Evolutionary conservation across 2,329 filamentous ascomycete species (phyloP), one percentile per base, ranked within the genome.

Genomic region (Hymenoscyphus albidus): DNA sequence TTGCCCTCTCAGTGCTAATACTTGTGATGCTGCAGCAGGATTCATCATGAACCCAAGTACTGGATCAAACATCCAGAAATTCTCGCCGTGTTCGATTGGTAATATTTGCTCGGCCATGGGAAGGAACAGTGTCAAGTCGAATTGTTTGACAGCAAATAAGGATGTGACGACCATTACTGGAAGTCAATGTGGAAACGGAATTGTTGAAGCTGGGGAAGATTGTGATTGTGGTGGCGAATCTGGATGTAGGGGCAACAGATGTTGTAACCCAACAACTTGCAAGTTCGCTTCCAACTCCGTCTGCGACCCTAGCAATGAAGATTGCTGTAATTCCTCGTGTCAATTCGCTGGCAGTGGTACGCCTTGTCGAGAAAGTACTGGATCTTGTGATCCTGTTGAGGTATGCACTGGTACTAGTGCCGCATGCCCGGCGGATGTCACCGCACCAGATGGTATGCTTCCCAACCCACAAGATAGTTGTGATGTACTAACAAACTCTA

Each of bases 41-140:
- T 99, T 87, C 78, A 93, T 99, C 77, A 99, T 99, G 95, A 98
- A 98, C 75, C 95, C 95, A 0, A 95, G 91, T 12, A 95, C 94
- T 1, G 85, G 83, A 13, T 76, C 81, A 9, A 85, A 86, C 64
- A 92, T 97, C 74, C 89, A 83, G 0, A 80, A 83, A 54, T 99
- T 99, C 78, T 97, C 93, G 0, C 84, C 89, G 1, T 99, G 95
- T 80, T 90, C 88, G 31, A 84, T 99, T 69, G 95, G 95, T 68
- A 98, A 98, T 74, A 92, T 99, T 66, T 99, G 95, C 80, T 91
- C 90, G 5, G 93, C 92, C 38, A 82, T 99, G 68, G 87, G 85
- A 61, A 85, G 89, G 65, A 89, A 90, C 73, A 90, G 88, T 67
- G 89, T 96, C 76, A 89, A 91, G 67, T 87, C 87, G 0, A 78